These are phyloP conservation scores for Microsporum canis DNA, from an alignment of 2,329 filamentous ascomycete genomes.

Conservation along the genomic window DNA sequence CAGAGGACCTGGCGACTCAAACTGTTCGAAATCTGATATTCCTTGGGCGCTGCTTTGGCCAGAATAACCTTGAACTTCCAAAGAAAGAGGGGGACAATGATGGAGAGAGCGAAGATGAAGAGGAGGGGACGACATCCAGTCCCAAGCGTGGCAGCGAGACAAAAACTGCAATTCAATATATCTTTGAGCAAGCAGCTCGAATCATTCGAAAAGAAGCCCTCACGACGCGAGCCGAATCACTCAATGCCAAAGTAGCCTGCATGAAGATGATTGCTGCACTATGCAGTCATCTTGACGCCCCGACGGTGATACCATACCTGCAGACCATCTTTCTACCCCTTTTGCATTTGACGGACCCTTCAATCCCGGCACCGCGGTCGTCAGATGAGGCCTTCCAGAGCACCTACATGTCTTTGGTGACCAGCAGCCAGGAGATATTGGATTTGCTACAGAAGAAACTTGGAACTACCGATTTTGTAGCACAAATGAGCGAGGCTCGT, in stretches of 20 bases:
- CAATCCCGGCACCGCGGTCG: conserved; percentile 59
- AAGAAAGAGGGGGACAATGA: conserved; percentile 29
- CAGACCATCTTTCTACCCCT: conserved; percentile 56
- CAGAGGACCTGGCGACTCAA: conserved; percentile 66
- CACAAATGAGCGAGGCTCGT: conserved; percentile 59
- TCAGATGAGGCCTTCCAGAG: conserved; percentile 58
- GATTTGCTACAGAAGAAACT: conserved; percentile 74
- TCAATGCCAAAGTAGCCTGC: conserved; percentile 63
- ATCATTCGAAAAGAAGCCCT: conserved; percentile 66
- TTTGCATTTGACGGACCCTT: conserved; percentile 72
- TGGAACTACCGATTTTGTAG: conserved; percentile 69
- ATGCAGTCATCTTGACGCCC: conserved; percentile 47
- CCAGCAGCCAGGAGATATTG: conserved; percentile 64
- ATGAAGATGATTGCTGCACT: conserved; percentile 64
- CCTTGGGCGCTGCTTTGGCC: conserved; percentile 55
- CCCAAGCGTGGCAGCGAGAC: conserved; percentile 23
- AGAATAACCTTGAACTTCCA: conserved; percentile 42
- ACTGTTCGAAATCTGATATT: conserved; percentile 73
- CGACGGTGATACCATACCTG: conserved; percentile 51
- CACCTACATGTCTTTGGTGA: conserved; percentile 58
- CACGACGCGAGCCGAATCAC: conserved; percentile 48
- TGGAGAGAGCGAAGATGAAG: conserved; percentile 35
- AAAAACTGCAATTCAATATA: conserved; percentile 53
- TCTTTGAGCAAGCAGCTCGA: conserved; percentile 66
- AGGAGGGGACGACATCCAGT: conserved; percentile 21